These are phyloP conservation scores for Cercospora sp. DNA, from an alignment of 2,329 filamentous ascomycete species.

Conservation along the genomic window DNA sequence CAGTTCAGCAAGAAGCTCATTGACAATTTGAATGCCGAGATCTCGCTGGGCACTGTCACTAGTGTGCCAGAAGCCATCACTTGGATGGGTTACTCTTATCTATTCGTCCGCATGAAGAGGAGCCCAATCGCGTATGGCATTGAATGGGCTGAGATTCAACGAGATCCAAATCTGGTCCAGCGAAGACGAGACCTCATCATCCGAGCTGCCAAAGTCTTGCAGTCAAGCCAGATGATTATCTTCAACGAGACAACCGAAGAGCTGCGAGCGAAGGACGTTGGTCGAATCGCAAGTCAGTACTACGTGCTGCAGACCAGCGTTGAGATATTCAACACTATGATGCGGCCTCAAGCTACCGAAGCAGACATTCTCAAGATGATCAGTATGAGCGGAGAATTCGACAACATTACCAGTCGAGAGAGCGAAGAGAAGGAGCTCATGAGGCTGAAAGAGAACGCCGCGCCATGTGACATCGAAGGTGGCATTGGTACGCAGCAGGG, in stretches of 20 bases:
- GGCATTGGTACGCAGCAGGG: constrained; percentile 68
- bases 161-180: constrained; percentile 86
- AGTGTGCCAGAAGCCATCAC: constrained; percentile 91
- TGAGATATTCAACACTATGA: constrained; percentile 94
- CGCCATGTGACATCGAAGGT: constrained; percentile 77
- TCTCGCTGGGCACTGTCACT: constrained; percentile 89
- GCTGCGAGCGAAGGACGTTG: constrained; percentile 89
- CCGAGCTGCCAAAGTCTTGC: constrained; percentile 80
- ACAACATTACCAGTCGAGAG: constrained; percentile 92
- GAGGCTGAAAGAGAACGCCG: constrained; percentile 67
- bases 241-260: constrained; percentile 95
- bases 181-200: constrained; percentile 82
- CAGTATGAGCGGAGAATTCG: constrained; percentile 95
- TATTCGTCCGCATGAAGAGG: constrained; percentile 94
- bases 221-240: constrained; percentile 97
- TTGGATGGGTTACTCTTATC: constrained; percentile 96
- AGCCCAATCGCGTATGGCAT: constrained; percentile 93
- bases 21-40: constrained; percentile 95
- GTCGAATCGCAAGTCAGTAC: constrained; percentile 93
- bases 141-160: constrained; percentile 84
- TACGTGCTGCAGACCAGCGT: constrained; percentile 94
- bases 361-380: constrained; percentile 95
- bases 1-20: constrained; percentile 90
- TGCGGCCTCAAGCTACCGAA: constrained; percentile 81
- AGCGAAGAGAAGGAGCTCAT: constrained; percentile 86